Conservation (phyloP, 352 stramenopile species). For the Phytopythium aichiense region DNA sequence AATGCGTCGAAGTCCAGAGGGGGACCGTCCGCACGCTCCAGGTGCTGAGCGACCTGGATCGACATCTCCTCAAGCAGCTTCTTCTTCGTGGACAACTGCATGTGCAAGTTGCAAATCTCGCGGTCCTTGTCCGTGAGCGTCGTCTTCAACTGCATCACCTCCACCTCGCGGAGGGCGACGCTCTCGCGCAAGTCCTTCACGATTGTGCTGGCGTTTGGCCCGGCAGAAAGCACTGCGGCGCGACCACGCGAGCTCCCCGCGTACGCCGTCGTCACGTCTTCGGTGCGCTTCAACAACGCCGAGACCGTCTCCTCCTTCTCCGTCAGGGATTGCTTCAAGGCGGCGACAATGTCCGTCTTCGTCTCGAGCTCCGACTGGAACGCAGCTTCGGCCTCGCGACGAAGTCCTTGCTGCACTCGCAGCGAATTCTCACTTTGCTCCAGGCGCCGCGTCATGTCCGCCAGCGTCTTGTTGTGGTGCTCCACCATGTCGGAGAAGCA, state of each 20-base stretch:
- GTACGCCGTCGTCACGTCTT: conserved; percentile 23
- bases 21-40: conserved; percentile 32
- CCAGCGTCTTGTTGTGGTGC: conserved; percentile 11
- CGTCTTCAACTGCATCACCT: conserved; percentile 41
- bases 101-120: conserved; percentile 79
- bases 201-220: conserved; percentile 1
- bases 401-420: conserved; percentile 36
- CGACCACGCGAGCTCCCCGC: neutral
- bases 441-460: conserved; percentile 33
- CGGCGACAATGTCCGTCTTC: conserved; percentile 22
- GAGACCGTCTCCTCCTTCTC: conserved; percentile 48
- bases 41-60: conserved; percentile 51
- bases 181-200: conserved; percentile 24
- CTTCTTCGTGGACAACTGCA: conserved; percentile 78
- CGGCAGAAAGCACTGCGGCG: neutral
- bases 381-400: conserved; percentile 42
- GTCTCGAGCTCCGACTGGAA: conserved; percentile 41
- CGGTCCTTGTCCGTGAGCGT: conserved; percentile 69
- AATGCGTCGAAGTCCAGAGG: conserved; percentile 69
- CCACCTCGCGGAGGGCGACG: conserved; percentile 27
- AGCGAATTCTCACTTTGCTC: conserved; percentile 30
- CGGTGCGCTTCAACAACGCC: conserved; percentile 31
- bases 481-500: conserved; percentile 6
- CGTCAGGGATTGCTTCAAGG: conserved; percentile 30
- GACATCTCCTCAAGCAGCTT: conserved; percentile 75